phyloP scores from a whole-genome alignment of 1,284 basidiomycete genomes.

The Amylostereum areolatum region DNA sequence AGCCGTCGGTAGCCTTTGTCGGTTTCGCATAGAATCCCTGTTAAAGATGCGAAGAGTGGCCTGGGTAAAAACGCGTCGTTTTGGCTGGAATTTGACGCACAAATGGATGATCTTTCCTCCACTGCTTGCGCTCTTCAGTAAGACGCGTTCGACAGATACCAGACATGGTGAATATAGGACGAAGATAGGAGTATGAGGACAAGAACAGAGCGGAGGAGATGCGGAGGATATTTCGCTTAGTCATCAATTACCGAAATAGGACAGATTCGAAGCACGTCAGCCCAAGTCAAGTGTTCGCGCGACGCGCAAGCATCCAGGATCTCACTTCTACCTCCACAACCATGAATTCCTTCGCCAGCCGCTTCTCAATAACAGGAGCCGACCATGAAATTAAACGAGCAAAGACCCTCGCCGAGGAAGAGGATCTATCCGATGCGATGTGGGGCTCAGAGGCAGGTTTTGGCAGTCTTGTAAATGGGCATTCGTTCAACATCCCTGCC shows the following conservation, averaged over 20 bases:
- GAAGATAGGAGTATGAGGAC: conserved; percentile 1
- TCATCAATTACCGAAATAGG: no score
- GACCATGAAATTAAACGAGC: conserved; percentile 44
- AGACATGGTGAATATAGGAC: conserved; percentile 43
- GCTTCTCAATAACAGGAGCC: conserved; percentile 53
- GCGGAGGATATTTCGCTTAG: no score
- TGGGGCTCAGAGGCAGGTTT: conserved; percentile 83
- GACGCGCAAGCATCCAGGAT: no score
- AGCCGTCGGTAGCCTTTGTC: conserved; percentile 83
- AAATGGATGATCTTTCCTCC: conserved; percentile 98
- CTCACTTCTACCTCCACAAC: conserved; percentile 23
- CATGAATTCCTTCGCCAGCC: conserved; percentile 76
- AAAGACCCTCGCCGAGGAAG: conserved; percentile 51
- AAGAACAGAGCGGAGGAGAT: not conserved
- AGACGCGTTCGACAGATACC: conserved; percentile 82
- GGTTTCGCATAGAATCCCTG: conserved; percentile 98
- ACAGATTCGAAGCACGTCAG: no score
- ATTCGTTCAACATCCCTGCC: conserved; percentile 63
- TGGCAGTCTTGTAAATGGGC: conserved; percentile 66
- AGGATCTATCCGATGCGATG: conserved; percentile 54
- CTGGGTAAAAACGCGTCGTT: not conserved
- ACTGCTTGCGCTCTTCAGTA: conserved; percentile 97
- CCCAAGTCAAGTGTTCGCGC: no score
- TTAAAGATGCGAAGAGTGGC: conserved; percentile 5
- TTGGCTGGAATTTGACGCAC: conserved; percentile 43